A percentile compares a stretch with the other conserved stretches of the same genome.
phyloP scores from a whole-genome alignment of 2,329 filamentous ascomycete species.

The Delphinella strobiligena region DNA sequence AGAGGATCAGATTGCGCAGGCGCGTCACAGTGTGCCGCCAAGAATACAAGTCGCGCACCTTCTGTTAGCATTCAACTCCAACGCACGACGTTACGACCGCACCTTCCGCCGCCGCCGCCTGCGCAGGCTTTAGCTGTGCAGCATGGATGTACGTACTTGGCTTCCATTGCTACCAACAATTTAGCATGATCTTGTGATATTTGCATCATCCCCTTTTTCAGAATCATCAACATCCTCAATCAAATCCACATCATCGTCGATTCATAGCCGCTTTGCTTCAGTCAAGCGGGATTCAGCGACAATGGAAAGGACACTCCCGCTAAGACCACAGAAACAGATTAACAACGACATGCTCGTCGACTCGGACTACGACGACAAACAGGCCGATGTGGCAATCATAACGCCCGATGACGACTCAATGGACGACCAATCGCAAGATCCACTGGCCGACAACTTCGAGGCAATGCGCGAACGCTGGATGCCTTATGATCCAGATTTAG shows the following conservation, averaged over 20 bases:
- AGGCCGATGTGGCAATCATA: constrained; percentile 45
- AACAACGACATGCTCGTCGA: constrained; percentile 53
- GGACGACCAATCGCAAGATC: constrained; percentile 33
- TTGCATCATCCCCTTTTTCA: not conserved
- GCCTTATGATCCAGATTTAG: constrained; percentile 64
- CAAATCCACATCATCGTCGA: not conserved
- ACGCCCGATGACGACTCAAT: constrained; percentile 48
- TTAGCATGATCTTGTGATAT: not conserved
- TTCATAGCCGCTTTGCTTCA: too few species aligned
- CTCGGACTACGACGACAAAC: constrained; percentile 50
- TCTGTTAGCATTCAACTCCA: not conserved
- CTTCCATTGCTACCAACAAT: not conserved
- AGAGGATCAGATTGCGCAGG: too few species aligned
- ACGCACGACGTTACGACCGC: constrained; percentile 1
- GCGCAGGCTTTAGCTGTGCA: constrained; percentile 1
- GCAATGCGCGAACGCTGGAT: constrained; percentile 76
- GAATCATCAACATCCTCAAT: not conserved
- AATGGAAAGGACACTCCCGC: not conserved
- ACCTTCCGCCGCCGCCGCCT: constrained; percentile 1
- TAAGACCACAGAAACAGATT: constrained; percentile 32
- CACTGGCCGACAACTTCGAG: constrained; percentile 53
- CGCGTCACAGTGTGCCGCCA: too few species aligned
- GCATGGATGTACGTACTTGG: constrained; percentile 6
- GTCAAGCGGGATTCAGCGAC: not conserved
- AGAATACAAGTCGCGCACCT: too few species aligned